phyloP scores from a whole-genome alignment of 257 asterid species.

The Capsicum baccatum region DNA sequence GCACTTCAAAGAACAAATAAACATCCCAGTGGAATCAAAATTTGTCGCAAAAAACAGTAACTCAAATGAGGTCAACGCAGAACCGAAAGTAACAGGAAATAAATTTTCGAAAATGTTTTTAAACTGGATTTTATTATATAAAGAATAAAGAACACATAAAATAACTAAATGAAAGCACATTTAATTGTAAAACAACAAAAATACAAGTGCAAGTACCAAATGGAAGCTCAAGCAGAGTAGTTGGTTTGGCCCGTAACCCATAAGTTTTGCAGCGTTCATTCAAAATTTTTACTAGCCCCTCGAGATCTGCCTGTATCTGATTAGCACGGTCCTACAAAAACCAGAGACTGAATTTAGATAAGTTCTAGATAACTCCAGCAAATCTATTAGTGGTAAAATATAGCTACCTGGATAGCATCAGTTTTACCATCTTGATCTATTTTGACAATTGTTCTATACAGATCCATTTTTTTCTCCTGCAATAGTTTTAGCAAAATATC shows the following conservation, averaged over 20 bases:
- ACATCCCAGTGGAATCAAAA: slow-evolving; percentile 6
- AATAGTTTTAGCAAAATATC: slow-evolving; percentile 27
- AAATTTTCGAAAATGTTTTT: not conserved
- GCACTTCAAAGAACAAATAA: not conserved
- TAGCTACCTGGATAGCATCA: slow-evolving; percentile 72
- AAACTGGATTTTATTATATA: not conserved
- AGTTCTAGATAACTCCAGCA: slow-evolving; percentile 33
- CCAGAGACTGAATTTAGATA: slow-evolving; percentile 34
- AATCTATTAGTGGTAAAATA: slow-evolving; percentile 31
- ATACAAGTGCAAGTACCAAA: slow-evolving; percentile 30
- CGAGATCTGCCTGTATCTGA: slow-evolving; percentile 77
- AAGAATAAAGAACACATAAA: not conserved
- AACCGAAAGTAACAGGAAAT: not conserved
- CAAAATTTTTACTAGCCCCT: slow-evolving; percentile 77
- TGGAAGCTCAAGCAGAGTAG: slow-evolving; percentile 40
- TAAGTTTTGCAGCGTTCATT: slow-evolving; percentile 95
- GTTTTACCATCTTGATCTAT: slow-evolving; percentile 75
- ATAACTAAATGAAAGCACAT: slow-evolving; percentile 7
- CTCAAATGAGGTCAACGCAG: not conserved
- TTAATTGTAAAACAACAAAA: not conserved
- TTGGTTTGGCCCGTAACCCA: slow-evolving; percentile 93
- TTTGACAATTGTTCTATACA: slow-evolving; percentile 78
- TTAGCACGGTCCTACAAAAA: slow-evolving; percentile 70
- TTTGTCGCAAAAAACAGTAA: not conserved
- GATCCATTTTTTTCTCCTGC: slow-evolving; percentile 93